These are phyloP conservation scores for Botrytis porri DNA, from an alignment of 2,329 filamentous ascomycete species.

Conservation along the genomic window DNA sequence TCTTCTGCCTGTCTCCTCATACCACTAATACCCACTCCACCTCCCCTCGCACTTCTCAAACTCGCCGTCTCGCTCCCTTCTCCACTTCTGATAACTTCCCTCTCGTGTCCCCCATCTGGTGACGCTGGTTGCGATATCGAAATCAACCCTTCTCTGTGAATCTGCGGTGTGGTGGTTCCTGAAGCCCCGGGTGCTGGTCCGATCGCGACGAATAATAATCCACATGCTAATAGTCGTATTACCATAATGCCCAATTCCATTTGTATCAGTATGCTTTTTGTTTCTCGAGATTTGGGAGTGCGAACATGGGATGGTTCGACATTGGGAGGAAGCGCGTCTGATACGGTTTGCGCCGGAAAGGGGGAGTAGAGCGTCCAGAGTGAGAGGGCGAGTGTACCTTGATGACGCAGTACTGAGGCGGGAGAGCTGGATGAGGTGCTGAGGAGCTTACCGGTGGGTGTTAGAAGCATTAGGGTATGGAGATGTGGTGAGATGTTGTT, in stretches of 20 bases:
- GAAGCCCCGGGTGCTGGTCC: slow-evolving; percentile 42
- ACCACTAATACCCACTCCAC: slow-evolving; percentile 6
- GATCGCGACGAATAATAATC: slow-evolving; percentile 60
- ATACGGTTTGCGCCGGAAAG: slow-evolving; percentile 35
- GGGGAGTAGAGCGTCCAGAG: slow-evolving; percentile 57
- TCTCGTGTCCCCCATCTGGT: background rate
- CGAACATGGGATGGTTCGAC: slow-evolving; percentile 12
- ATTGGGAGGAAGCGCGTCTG: slow-evolving; percentile 12
- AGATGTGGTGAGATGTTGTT: slow-evolving; percentile 54
- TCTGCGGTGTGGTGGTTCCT: background rate
- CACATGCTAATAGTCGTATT: slow-evolving; percentile 55
- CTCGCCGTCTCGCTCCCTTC: slow-evolving; percentile 16
- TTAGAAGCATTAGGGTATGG: slow-evolving; percentile 58
- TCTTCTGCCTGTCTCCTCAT: slow-evolving; percentile 19
- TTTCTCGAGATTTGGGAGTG: slow-evolving; percentile 24
- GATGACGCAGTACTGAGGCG: slow-evolving; percentile 56
- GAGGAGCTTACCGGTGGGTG: slow-evolving; percentile 60
- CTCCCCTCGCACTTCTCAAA: slow-evolving; percentile 12
- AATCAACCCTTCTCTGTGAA: background rate
- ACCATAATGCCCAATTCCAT: slow-evolving; percentile 55
- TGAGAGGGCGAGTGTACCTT: slow-evolving; percentile 62
- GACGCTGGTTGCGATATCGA: slow-evolving; percentile 6
- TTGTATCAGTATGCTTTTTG: slow-evolving; percentile 44
- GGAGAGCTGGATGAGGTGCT: slow-evolving; percentile 57
- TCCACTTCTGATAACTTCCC: background rate